Conservation (phyloP, 805 yeast genomes). For the Ogataea allantospora region DNA sequence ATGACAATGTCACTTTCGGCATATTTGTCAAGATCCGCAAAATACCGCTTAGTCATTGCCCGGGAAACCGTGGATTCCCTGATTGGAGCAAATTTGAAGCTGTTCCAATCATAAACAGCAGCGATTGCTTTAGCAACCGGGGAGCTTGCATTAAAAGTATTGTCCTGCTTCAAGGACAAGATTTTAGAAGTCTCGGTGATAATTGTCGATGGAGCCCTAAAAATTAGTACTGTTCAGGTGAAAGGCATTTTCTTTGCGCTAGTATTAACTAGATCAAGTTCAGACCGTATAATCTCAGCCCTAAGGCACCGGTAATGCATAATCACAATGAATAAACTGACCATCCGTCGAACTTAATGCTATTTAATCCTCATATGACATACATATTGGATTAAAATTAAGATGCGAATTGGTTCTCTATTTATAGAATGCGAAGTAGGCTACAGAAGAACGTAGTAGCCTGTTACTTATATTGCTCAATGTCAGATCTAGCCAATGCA, state of each 20-base stretch:
- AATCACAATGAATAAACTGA: slow-evolving; percentile 11
- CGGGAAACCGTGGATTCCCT: slow-evolving; percentile 77
- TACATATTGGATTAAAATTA: slow-evolving; percentile 7
- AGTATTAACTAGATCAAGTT: slow-evolving; percentile 45
- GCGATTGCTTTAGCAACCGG: slow-evolving; percentile 30
- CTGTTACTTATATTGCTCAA: neutral
- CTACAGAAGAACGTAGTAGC: too few relatives aligned
- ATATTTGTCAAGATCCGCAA: slow-evolving; percentile 67
- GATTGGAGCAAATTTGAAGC: slow-evolving; percentile 66
- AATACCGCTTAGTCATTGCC: slow-evolving; percentile 76
- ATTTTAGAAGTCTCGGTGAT: slow-evolving; percentile 16
- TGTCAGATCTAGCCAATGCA: too few relatives aligned
- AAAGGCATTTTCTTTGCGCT: slow-evolving; percentile 40
- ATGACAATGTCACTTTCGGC: slow-evolving; percentile 74
- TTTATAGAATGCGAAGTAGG: slow-evolving; percentile 5
- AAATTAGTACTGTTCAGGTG: slow-evolving; percentile 11
- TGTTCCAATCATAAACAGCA: slow-evolving; percentile 56
- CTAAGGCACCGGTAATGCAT: slow-evolving; percentile 31
- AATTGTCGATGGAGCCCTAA: slow-evolving; percentile 26
- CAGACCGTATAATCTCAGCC: slow-evolving; percentile 44
- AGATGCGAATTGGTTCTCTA: neutral
- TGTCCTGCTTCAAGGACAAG: slow-evolving; percentile 22
- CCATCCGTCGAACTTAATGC: slow-evolving; percentile 12
- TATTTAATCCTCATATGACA: slow-evolving; percentile 8
- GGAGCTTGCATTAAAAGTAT: slow-evolving; percentile 26